Percentiles rank a stretch among this genome's conserved stretches.
phyloP scores from a whole-genome alignment of 768 basidiomycete species.

The Leccinum pellstonianum region DNA sequence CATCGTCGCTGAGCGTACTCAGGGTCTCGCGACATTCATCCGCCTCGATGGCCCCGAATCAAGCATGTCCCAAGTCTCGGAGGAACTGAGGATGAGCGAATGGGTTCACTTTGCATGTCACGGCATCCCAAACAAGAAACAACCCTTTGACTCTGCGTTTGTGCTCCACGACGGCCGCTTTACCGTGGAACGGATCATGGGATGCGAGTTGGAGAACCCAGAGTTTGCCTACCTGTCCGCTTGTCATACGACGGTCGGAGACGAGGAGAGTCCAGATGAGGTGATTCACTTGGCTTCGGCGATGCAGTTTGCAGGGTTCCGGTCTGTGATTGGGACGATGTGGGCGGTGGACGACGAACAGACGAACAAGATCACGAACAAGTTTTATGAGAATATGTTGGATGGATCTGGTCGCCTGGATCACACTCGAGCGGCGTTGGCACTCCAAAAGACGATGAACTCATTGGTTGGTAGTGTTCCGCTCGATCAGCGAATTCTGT shows the following conservation, averaged over 20 bases:
- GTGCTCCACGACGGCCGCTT: background rate
- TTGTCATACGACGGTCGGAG: background rate
- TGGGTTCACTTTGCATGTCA: background rate
- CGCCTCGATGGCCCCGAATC: background rate
- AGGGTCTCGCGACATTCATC: background rate
- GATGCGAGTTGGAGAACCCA: background rate
- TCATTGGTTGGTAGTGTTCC: no score
- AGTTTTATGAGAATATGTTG: no score
- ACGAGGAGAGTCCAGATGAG: background rate
- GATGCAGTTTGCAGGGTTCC: background rate
- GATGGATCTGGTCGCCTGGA: no score
- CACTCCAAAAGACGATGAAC: no score
- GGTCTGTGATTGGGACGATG: background rate
- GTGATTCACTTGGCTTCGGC: background rate
- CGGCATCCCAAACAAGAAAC: background rate
- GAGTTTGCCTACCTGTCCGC: background rate
- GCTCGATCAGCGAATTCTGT: no score
- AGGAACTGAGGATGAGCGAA: background rate
- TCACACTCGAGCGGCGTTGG: no score
- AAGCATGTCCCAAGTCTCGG: background rate
- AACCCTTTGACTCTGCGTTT: background rate
- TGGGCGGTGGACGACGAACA: background rate
- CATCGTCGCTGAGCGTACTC: background rate
- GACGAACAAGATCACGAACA: background rate
- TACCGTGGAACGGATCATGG: background rate